A percentile compares a stretch with the other conserved stretches of the same genome.
These are phyloP conservation scores for Extremus antarcticus DNA, from an alignment of 495 filamentous ascomycete species.

Conservation along the genomic window DNA sequence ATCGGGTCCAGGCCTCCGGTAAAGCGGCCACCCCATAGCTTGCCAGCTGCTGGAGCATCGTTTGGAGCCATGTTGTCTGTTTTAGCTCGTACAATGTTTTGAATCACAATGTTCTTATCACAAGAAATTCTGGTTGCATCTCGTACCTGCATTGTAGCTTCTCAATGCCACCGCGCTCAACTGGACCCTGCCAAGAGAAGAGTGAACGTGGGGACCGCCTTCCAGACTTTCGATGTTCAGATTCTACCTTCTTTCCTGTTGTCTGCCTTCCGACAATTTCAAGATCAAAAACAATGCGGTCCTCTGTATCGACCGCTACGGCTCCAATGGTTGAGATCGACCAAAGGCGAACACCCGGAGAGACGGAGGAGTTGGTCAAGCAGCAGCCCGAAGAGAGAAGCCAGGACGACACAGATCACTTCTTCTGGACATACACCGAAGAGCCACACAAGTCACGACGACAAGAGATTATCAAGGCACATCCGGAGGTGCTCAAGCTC, in stretches of 20 bases:
- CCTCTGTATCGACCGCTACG: background rate
- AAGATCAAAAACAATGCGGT: background rate
- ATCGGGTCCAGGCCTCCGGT: constrained; percentile 78
- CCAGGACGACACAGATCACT: constrained; percentile 20
- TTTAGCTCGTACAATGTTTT: background rate
- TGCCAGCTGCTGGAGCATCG: constrained; percentile 19
- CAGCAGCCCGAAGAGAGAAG: background rate
- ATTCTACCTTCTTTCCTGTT: background rate
- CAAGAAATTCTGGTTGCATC: too few relatives aligned
- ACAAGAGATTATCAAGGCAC: constrained; percentile 92
- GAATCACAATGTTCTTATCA: too few relatives aligned
- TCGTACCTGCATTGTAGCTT: too few relatives aligned
- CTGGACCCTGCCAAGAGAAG: background rate
- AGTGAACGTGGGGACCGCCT: background rate
- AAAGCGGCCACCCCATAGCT: constrained; percentile 75
- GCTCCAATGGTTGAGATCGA: background rate
- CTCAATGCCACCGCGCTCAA: background rate
- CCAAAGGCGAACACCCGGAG: background rate
- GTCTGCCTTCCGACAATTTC: background rate
- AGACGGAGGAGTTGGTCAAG: background rate
- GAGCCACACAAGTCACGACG: constrained; percentile 89
- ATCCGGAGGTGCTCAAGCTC: constrained; percentile 96
- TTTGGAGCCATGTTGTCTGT: constrained; percentile 2
- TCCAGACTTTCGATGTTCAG: background rate
- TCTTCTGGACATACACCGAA: constrained; percentile 96